Evolutionary conservation across 2,329 filamentous ascomycete species (phyloP).

Genomic region (Chaetomiaceae sp.): DNA sequence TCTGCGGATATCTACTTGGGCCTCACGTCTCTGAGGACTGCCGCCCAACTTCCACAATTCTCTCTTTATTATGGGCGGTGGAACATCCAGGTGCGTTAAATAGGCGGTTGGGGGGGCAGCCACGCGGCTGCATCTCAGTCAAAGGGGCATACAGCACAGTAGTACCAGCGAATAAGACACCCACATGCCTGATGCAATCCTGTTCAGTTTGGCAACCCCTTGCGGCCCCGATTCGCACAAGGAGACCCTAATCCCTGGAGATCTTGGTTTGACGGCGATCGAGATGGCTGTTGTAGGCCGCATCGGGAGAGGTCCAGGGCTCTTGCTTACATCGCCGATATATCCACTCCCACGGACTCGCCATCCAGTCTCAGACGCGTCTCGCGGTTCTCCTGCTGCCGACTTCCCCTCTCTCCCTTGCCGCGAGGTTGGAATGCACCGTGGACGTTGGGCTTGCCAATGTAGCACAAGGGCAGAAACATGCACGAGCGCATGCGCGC

Average conservation of each 20-base stretch:
- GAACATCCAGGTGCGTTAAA: neutral
- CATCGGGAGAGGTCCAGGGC: too few relatives aligned
- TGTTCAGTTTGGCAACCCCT: too few relatives aligned
- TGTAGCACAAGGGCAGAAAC: conserved; percentile 6
- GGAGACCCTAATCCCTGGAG: too few relatives aligned
- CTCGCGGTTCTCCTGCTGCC: neutral
- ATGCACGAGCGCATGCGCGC: neutral
- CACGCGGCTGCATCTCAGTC: neutral
- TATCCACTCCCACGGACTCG: neutral
- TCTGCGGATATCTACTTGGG: too few relatives aligned
- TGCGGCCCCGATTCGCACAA: too few relatives aligned
- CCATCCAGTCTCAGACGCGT: neutral
- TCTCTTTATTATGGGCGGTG: neutral
- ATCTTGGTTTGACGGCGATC: too few relatives aligned
- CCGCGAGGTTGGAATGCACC: too few relatives aligned
- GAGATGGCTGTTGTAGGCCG: too few relatives aligned
- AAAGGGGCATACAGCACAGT: neutral
- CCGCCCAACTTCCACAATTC: too few relatives aligned
- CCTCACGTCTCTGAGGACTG: too few relatives aligned
- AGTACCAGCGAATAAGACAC: neutral
- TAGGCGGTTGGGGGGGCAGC: neutral
- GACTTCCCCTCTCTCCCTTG: neutral
- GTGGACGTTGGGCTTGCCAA: neutral
- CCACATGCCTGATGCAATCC: too few relatives aligned
- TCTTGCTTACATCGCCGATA: too few relatives aligned